Percentiles rank a stretch among this genome's conserved stretches.
phyloP scores from a whole-genome alignment of 139 green algal species.

The Haematococcus lacustris region DNA sequence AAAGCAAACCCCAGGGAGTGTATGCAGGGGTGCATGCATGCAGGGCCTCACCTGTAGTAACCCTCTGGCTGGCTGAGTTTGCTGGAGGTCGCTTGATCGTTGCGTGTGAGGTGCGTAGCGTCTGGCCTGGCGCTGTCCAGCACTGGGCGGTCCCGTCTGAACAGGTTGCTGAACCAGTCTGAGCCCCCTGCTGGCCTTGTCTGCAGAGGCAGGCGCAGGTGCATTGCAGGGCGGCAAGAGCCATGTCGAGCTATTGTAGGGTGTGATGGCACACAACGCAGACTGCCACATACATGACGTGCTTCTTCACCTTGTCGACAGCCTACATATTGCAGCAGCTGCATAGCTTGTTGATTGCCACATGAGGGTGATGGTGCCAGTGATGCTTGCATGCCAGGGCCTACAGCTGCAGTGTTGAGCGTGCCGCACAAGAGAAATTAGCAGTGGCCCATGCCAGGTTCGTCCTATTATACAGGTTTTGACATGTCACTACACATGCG shows the following conservation, averaged over 20 bases:
- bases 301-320: too few relatives aligned
- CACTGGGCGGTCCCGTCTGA: background rate
- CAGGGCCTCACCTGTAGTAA: background rate
- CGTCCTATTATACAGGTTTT: too few relatives aligned
- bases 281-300: too few relatives aligned
- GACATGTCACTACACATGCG: too few relatives aligned
- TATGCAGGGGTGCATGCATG: background rate
- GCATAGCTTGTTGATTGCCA: background rate
- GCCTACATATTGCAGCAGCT: too few relatives aligned
- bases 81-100: background rate
- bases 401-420: too few relatives aligned
- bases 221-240: background rate
- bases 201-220: background rate
- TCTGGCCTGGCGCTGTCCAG: background rate
- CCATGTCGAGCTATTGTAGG: background rate
- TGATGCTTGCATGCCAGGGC: too few relatives aligned
- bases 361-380: too few relatives aligned
- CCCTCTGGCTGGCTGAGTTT: background rate
- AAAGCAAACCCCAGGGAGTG: background rate
- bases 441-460: too few relatives aligned
- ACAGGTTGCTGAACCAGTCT: slow-evolving; percentile 4
- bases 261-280: background rate
- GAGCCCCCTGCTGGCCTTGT: background rate
- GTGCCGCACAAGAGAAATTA: too few relatives aligned
- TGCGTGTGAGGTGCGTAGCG: background rate